Evolutionary conservation across 345 rosid genomes (phyloP).

Genomic region (Chamaenerion angustifolium): DNA sequence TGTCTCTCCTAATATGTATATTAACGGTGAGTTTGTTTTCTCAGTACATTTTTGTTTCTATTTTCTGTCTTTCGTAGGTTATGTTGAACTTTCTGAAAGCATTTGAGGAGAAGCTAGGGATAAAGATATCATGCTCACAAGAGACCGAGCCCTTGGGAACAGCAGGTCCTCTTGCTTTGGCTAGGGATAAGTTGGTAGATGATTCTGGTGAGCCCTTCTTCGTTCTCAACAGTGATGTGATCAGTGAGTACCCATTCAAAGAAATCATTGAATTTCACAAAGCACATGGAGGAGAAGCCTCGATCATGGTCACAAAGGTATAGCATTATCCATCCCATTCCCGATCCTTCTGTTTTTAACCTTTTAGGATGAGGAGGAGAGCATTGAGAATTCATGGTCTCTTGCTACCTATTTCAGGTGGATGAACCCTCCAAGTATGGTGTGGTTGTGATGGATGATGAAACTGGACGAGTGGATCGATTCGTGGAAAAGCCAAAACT

Average conservation of each 20-base stretch:
- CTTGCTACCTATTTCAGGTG: constrained; percentile 28
- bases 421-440: constrained; percentile 99
- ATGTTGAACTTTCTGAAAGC: constrained; percentile 91
- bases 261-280: constrained; percentile 85
- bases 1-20: not conserved
- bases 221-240: constrained; percentile 99
- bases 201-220: constrained; percentile 84
- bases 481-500: constrained; percentile 94
- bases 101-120: constrained; percentile 74
- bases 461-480: constrained; percentile 64
- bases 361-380: no score
- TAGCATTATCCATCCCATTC: no score
- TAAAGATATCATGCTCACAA: constrained; percentile 89
- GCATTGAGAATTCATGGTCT: no score
- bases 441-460: constrained; percentile 89
- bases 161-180: constrained; percentile 97
- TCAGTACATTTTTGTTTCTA: no score
- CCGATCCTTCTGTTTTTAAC: no score
- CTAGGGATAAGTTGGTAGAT: constrained; percentile 77
- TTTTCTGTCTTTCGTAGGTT: constrained; percentile 38
- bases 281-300: constrained; percentile 92
- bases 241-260: constrained; percentile 81
- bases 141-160: constrained; percentile 99
- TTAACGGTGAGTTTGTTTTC: no score
- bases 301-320: constrained; percentile 99